Base-by-base conservation (phyloP, 116 monocot genomes). In the Phalaenopsis hybrid region DNA sequence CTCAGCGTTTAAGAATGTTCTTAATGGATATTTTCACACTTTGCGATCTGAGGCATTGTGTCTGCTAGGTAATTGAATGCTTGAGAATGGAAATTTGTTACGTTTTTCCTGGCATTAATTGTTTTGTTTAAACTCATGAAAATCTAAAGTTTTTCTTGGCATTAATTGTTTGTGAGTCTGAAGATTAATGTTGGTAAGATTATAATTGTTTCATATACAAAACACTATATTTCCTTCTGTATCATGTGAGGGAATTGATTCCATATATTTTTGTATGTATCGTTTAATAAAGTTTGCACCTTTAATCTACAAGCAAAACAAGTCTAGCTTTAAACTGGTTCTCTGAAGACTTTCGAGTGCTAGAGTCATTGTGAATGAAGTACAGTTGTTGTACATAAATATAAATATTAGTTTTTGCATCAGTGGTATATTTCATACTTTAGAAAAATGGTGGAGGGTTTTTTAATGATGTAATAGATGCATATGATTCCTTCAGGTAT, bases 1-100 rank as follows among this genome's bases (percentile, higher is more conserved):
- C 83, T 93, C 93, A 79, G 92, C 99, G 83, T 89, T 95, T 45
- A 99, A 99, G 80, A 89, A 89, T 92, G 99, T 95, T 89, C 84
- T 99, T 21, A 91, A 92, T 88, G 99, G 99, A 86, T 99, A 92
- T 72, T 99, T 99, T 81, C 89, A 93, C 84, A 86, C 95, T 58
- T 87, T 99, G 49, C 89, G 95, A 16, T 95, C 99, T 84, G 99
- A 99, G 93, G 99, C 95, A 93, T 76, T 70, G 33, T 67, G 37
- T 4, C 28, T 79, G 44, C 16, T 74, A 43, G 37, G 43, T 74
- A 44, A 69, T 69, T 69, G 28, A 58, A 69, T 69, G 23, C 69
- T 69, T 33, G 31, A 61, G 61, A 61, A 61, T 20, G 61, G 12
- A 61, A 61, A 61, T 17, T 21, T 21, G n/a, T 21, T 20, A 20